These are phyloP conservation scores for Globisporangium irregulare DNA, from an alignment of 352 stramenopile species.

Conservation along the genomic window DNA sequence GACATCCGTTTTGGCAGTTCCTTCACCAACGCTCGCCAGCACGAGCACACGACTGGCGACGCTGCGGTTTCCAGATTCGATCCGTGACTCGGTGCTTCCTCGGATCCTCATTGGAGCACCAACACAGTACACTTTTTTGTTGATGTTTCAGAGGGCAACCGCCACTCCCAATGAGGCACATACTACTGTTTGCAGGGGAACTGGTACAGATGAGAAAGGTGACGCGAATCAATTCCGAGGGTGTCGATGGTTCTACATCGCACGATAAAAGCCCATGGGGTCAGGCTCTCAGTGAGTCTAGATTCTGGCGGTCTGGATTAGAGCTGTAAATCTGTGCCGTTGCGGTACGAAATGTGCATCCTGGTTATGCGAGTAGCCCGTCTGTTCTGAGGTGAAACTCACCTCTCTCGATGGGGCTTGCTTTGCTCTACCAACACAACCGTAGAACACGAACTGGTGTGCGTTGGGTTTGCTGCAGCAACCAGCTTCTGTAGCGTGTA, in stretches of 20 bases:
- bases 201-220: not conserved
- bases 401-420: no score
- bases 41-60: not conserved
- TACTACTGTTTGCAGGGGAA: not conserved
- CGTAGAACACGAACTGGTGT: no score
- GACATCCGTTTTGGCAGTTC: no score
- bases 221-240: not conserved
- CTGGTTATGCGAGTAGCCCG: no score
- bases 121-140: not conserved
- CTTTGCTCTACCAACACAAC: no score
- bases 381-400: no score
- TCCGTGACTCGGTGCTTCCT: not conserved
- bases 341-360: no score
- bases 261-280: no score
- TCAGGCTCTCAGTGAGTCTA: not conserved
- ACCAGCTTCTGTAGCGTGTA: no score
- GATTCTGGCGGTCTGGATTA: not conserved
- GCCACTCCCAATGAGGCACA: not conserved
- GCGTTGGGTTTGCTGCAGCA: no score
- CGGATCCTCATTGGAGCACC: not conserved
- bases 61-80: not conserved
- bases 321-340: not conserved
- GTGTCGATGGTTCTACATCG: not conserved
- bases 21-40: not conserved
- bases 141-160: not conserved